phyloP scores from a whole-genome alignment of 805 yeast species.

The Starmera dryadoides region DNA sequence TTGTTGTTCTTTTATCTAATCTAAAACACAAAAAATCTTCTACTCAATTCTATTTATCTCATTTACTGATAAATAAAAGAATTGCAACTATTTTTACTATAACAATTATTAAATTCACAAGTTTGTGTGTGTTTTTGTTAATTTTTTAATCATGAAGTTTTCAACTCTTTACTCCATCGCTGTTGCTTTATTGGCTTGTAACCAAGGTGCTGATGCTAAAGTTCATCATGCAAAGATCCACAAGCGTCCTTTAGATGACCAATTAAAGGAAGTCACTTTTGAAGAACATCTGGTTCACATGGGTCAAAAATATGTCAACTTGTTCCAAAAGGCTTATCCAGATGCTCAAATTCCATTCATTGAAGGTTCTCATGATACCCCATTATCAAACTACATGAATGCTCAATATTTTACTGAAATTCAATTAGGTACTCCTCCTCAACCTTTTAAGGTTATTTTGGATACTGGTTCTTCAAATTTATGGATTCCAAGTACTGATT shows the following conservation, averaged over 20 bases:
- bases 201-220: conserved; percentile 45
- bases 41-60: too few relatives aligned
- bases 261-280: conserved; percentile 42
- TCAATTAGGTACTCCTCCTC: conserved; percentile 87
- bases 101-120: background rate
- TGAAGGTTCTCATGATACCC: conserved; percentile 57
- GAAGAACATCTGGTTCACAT: conserved; percentile 48
- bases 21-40: too few relatives aligned
- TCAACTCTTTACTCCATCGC: conserved; percentile 17
- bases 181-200: conserved; percentile 19
- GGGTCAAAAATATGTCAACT: conserved; percentile 52
- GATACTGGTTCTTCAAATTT: conserved; percentile 96
- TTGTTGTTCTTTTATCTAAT: too few relatives aligned
- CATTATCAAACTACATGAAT: conserved; percentile 87
- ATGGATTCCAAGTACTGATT: conserved; percentile 91
- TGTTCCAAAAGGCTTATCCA: conserved; percentile 38
- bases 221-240: conserved; percentile 49
- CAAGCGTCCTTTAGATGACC: conserved; percentile 51
- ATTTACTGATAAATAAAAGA: too few relatives aligned
- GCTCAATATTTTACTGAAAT: conserved; percentile 96
- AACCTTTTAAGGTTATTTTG: conserved; percentile 84
- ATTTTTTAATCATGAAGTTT: conserved; percentile 12
- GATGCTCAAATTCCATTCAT: conserved; percentile 25
- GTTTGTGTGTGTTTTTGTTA: too few relatives aligned
- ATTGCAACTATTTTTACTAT: too few relatives aligned